phyloP scores from a whole-genome alignment of 495 filamentous ascomycete species.

The Lasiosphaeria miniovina region DNA sequence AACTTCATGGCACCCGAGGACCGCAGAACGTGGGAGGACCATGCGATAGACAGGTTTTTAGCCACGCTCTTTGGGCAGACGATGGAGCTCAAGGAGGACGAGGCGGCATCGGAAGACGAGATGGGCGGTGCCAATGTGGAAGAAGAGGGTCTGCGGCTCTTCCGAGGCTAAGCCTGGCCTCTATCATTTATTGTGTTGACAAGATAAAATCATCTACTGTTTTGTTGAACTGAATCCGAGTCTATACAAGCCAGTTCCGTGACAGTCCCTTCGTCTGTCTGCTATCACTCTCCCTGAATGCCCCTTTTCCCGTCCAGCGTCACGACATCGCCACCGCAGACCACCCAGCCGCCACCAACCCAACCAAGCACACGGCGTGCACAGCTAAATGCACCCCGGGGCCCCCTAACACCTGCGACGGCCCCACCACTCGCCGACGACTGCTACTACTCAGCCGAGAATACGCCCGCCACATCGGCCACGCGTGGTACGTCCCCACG shows the following conservation, averaged over 20 bases:
- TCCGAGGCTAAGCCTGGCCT: slow-evolving; percentile 46
- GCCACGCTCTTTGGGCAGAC: slow-evolving; percentile 81
- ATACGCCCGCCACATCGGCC: slow-evolving; percentile 36
- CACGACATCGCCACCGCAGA: background rate
- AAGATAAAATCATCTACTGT: background rate
- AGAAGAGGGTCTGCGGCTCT: slow-evolving; percentile 73
- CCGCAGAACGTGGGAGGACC: slow-evolving; percentile 67
- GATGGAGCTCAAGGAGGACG: slow-evolving; percentile 68
- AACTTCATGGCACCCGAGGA: slow-evolving; percentile 98
- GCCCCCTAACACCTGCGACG: slow-evolving; percentile 25
- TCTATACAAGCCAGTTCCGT: background rate
- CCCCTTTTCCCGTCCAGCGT: background rate
- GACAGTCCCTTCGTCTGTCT: too few relatives aligned
- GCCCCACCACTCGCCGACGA: background rate
- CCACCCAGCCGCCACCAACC: slow-evolving; percentile 15
- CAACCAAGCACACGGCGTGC: slow-evolving; percentile 24
- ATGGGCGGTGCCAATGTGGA: slow-evolving; percentile 56
- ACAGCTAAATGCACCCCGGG: slow-evolving; percentile 29
- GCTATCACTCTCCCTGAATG: background rate
- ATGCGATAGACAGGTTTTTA: slow-evolving; percentile 83
- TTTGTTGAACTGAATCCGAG: background rate
- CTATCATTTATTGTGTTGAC: slow-evolving; percentile 3
- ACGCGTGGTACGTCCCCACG: slow-evolving; percentile 40
- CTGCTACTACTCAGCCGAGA: slow-evolving; percentile 8
- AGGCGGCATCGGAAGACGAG: slow-evolving; percentile 50